Evolutionary conservation across 2,329 filamentous ascomycete species (phyloP).

Genomic region (Sporothrix phasma): DNA sequence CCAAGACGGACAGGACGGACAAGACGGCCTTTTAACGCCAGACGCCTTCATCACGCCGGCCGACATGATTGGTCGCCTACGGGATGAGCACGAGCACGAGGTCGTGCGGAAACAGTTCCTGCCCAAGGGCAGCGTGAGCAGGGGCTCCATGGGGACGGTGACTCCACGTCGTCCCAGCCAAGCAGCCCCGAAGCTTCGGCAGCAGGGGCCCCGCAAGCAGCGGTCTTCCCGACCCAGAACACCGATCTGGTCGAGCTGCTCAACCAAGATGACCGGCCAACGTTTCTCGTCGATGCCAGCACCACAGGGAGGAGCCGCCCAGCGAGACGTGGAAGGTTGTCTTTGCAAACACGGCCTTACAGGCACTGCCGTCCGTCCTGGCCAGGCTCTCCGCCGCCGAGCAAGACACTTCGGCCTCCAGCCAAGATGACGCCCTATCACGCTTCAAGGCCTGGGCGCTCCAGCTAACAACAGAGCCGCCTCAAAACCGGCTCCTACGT

Average conservation of each 20-base stretch:
- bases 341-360: conserved; percentile 59
- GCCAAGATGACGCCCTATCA: conserved; percentile 39
- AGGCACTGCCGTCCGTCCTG: conserved; percentile 44
- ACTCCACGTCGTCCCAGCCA: neutral
- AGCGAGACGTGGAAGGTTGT: conserved; percentile 49
- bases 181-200: neutral
- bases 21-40: neutral
- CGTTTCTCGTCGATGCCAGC: conserved; percentile 61
- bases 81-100: conserved; percentile 30
- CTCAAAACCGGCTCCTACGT: neutral
- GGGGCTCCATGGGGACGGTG: neutral
- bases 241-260: conserved; percentile 63
- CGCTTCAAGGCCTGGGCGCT: conserved; percentile 63
- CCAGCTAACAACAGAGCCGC: conserved; percentile 29
- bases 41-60: conserved; percentile 24
- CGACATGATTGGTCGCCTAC: conserved; percentile 38
- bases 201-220: conserved; percentile 21
- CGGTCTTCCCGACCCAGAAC: conserved; percentile 48
- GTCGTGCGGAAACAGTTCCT: conserved; percentile 45
- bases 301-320: conserved; percentile 45
- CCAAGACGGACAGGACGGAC: neutral
- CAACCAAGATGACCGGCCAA: conserved; percentile 66
- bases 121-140: conserved; percentile 42
- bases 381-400: conserved; percentile 32
- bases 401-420: neutral